Conservation (phyloP, 2,329 filamentous ascomycete genomes). For the Cordyceps pruinosa region DNA sequence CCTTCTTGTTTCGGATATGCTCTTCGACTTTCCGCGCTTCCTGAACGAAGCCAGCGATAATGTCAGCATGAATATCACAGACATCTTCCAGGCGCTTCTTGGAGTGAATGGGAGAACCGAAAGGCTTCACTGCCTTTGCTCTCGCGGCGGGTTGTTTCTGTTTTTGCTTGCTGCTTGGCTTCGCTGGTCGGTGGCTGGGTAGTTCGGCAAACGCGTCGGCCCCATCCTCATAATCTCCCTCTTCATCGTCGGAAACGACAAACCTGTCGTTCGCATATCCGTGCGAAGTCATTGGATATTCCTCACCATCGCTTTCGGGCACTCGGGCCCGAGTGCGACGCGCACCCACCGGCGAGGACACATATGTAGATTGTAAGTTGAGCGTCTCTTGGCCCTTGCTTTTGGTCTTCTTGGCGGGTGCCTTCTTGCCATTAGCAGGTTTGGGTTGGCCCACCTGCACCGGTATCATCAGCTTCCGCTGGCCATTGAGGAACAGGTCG, state of each 20-base stretch:
- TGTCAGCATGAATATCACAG: constrained; percentile 51
- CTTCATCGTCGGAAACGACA: constrained; percentile 35
- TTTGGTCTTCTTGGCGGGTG: constrained; percentile 23
- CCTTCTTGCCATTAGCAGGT: constrained; percentile 14
- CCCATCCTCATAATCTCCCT: constrained; percentile 28
- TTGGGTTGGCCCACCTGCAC: constrained; percentile 25
- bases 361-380: constrained; percentile 38
- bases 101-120: constrained; percentile 52
- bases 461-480: constrained; percentile 38
- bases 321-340: constrained; percentile 23
- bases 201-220: constrained; percentile 43
- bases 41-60: constrained; percentile 59
- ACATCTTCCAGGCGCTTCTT: constrained; percentile 49
- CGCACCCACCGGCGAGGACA: constrained; percentile 46
- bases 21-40: constrained; percentile 56
- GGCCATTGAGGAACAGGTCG: constrained; percentile 35
- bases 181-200: constrained; percentile 30
- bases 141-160: constrained; percentile 1
- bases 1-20: constrained; percentile 52
- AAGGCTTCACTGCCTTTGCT: constrained; percentile 20
- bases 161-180: constrained; percentile 22
- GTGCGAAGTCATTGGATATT: constrained; percentile 32
- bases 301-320: constrained; percentile 27
- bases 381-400: constrained; percentile 30
- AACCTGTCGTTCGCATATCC: constrained; percentile 46